Percentiles rank a stretch among this genome's conserved stretches.
These are phyloP conservation scores for Dryadomyces sulphureus DNA, from an alignment of 2,329 filamentous ascomycete species.

Conservation along the genomic window DNA sequence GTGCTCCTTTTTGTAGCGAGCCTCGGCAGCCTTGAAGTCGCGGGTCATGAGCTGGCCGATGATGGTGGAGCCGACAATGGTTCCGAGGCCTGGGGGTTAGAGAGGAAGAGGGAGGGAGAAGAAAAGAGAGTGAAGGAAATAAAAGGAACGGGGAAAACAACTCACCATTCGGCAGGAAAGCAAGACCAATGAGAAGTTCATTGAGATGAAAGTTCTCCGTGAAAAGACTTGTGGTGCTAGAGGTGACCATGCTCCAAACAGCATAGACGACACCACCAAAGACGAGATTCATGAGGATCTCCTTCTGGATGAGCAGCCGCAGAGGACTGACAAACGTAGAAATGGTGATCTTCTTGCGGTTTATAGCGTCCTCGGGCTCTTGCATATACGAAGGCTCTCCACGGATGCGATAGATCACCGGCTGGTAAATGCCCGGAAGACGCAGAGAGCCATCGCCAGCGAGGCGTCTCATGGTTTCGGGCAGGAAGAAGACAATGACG, in stretches of 20 bases:
- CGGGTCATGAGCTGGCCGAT: neutral
- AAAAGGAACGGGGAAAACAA: no score
- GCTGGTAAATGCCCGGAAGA: neutral
- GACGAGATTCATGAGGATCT: neutral
- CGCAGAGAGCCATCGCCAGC: slow-evolving; percentile 1
- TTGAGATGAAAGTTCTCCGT: neutral
- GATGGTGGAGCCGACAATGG: neutral
- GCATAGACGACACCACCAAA: slow-evolving; percentile 2
- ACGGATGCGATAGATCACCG: neutral
- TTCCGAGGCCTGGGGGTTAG: neutral
- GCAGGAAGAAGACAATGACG: neutral
- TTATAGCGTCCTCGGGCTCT: neutral
- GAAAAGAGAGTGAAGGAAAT: neutral
- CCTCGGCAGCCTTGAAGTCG: neutral
- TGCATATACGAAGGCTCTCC: neutral
- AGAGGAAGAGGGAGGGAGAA: no score
- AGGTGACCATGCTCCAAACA: slow-evolving; percentile 4
- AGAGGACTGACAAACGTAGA: neutral
- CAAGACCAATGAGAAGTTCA: neutral
- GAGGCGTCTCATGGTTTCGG: slow-evolving; percentile 1
- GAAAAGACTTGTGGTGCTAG: slow-evolving; percentile 1
- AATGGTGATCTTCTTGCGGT: neutral
- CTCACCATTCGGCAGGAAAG: slow-evolving; percentile 1
- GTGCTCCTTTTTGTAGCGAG: neutral
- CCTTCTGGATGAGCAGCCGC: neutral